Conservation (phyloP, 2,329 filamentous ascomycete genomes). For the Blastomyces silverae region DNA sequence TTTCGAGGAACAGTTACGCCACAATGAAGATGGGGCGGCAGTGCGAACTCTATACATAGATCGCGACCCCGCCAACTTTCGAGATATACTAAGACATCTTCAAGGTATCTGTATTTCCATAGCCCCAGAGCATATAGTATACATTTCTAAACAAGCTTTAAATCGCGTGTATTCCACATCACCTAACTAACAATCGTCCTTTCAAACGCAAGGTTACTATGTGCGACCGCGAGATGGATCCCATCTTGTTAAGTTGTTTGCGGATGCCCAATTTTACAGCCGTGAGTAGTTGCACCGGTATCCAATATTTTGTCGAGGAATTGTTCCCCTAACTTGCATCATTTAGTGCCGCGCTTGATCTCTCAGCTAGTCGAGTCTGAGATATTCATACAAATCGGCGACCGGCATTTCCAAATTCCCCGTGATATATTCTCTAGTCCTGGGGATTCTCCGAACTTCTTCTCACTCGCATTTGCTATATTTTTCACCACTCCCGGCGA, state of each 20-base stretch:
- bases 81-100: slow-evolving; percentile 80
- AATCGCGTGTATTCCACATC: not conserved
- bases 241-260: slow-evolving; percentile 87
- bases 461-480: slow-evolving; percentile 79
- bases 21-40: slow-evolving; percentile 52
- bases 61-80: slow-evolving; percentile 81
- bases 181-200: not conserved
- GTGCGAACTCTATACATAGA: slow-evolving; percentile 89
- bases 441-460: slow-evolving; percentile 93
- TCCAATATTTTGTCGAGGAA: not conserved
- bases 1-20: slow-evolving; percentile 73
- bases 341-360: slow-evolving; percentile 74
- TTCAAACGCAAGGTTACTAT: slow-evolving; percentile 59
- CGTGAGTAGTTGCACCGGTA: slow-evolving; percentile 44
- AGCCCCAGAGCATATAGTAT: not conserved
- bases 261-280: slow-evolving; percentile 91
- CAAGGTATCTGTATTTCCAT: slow-evolving; percentile 49
- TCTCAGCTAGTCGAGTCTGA: slow-evolving; percentile 86
- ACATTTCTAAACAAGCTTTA: not conserved
- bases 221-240: slow-evolving; percentile 71
- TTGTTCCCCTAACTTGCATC: not conserved
- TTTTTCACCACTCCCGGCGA: slow-evolving; percentile 77
- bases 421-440: slow-evolving; percentile 78
- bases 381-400: slow-evolving; percentile 87
- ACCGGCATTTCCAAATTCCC: slow-evolving; percentile 80